Evolutionary conservation across 495 filamentous ascomycete genomes (phyloP).

Genomic region (Sabuloglossum arenarium): DNA sequence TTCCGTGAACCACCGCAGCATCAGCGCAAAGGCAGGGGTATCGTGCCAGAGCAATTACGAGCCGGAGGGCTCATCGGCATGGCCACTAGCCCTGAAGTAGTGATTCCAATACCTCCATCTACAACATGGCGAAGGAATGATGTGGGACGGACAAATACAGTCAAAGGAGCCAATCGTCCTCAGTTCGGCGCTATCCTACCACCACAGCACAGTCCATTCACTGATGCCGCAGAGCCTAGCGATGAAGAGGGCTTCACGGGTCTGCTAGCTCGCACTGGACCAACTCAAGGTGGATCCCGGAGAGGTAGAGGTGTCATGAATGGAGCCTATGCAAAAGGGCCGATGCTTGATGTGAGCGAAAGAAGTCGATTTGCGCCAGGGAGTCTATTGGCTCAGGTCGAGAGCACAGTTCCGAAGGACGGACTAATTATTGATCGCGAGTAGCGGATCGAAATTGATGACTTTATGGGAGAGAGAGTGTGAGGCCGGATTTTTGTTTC

Average conservation of each 20-base stretch:
- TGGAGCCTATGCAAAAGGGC: conserved; percentile 28
- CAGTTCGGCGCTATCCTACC: conserved; percentile 1
- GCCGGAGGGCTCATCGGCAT: conserved; percentile 39
- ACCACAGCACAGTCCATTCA: neutral
- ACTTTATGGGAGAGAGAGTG: neutral
- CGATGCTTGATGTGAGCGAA: conserved; percentile 33
- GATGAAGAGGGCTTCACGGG: conserved; percentile 13
- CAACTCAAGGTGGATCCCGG: conserved; percentile 9
- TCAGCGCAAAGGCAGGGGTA: conserved; percentile 42
- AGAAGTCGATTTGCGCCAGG: conserved; percentile 31
- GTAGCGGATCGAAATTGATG: conserved; percentile 13
- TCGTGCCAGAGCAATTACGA: conserved; percentile 31
- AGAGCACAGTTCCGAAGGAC: conserved; percentile 3
- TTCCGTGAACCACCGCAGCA: conserved; percentile 59
- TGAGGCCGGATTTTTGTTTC: neutral
- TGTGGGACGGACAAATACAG: conserved; percentile 3
- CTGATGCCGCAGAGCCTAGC: conserved; percentile 3
- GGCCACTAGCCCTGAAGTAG: conserved; percentile 35
- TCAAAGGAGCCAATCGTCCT: conserved; percentile 1
- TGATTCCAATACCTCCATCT: conserved; percentile 23
- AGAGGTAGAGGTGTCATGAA: conserved; percentile 31
- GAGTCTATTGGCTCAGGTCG: conserved; percentile 26
- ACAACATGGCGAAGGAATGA: conserved; percentile 28
- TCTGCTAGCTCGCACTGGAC: conserved; percentile 11
- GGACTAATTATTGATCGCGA: conserved; percentile 15